These are phyloP conservation scores for Malassezia arunalokei DNA, from an alignment of 1,284 basidiomycete species.

Conservation along the genomic window DNA sequence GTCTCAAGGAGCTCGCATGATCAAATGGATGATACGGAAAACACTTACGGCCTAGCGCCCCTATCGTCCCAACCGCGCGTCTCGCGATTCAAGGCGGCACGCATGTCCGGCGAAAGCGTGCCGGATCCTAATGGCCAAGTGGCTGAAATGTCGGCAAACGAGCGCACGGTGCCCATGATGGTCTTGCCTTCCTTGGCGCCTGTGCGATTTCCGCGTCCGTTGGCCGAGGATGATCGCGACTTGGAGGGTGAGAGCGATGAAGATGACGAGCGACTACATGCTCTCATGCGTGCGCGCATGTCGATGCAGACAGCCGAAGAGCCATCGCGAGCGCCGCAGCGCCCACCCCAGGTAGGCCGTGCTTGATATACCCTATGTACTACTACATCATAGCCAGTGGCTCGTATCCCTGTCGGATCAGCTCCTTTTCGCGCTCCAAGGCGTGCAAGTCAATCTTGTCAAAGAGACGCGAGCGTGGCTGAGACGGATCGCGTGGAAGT, in stretches of 20 bases:
- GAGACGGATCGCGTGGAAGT: conserved; percentile 23
- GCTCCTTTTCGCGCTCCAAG: conserved; percentile 19
- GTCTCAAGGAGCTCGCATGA: background rate
- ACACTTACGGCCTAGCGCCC: conserved; percentile 19
- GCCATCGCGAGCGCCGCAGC: background rate
- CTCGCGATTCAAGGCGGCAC: conserved; percentile 28
- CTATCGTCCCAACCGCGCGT: conserved; percentile 21
- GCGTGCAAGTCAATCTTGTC: conserved; percentile 35
- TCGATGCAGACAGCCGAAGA: conserved; percentile 3
- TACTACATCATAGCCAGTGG: conserved; percentile 3
- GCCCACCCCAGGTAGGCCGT: background rate
- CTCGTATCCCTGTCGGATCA: conserved; percentile 10
- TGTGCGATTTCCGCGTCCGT: conserved; percentile 14
- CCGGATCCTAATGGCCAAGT: conserved; percentile 7
- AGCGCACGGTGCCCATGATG: conserved; percentile 9
- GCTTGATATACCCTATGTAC: background rate
- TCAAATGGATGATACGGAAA: background rate
- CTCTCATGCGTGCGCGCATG: conserved; percentile 27
- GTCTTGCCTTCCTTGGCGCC: conserved; percentile 16
- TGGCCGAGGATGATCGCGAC: conserved; percentile 4
- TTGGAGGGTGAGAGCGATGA: conserved; percentile 30
- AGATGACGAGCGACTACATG: conserved; percentile 26
- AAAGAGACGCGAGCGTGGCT: conserved; percentile 28
- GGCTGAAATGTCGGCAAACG: background rate
- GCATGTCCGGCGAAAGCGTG: conserved; percentile 8